phyloP scores from a whole-genome alignment of 805 yeast species.

The Starmerella sirachaensis region DNA sequence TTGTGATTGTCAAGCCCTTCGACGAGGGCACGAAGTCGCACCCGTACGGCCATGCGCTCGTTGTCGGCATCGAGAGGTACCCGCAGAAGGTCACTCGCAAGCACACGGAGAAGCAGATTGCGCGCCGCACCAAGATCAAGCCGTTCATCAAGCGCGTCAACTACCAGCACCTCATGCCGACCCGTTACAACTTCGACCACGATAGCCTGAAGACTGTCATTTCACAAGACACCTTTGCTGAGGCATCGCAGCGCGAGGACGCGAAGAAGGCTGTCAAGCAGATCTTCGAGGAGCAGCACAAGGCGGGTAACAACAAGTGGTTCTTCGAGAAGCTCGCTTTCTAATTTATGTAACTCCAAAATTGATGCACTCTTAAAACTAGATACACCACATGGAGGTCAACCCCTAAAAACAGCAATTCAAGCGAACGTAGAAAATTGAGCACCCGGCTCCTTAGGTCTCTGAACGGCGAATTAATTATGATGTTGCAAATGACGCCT shows the following conservation, averaged over 20 bases:
- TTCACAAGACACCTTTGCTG: slow-evolving; percentile 85
- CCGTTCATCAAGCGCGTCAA: slow-evolving; percentile 97
- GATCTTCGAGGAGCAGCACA: slow-evolving; percentile 99
- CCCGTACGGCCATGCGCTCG: slow-evolving; percentile 98
- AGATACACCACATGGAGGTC: background rate
- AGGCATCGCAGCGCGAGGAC: slow-evolving; percentile 97
- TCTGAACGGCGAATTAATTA: too few species aligned
- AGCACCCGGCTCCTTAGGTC: too few species aligned
- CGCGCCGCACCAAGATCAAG: slow-evolving; percentile 96
- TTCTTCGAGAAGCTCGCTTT: slow-evolving; percentile 96
- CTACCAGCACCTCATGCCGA: slow-evolving; percentile 99
- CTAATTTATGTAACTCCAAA: slow-evolving; percentile 32
- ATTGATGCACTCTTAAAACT: background rate
- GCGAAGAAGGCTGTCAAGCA: slow-evolving; percentile 98
- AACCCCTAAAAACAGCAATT: slow-evolving; percentile 1
- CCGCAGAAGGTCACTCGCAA: slow-evolving; percentile 93
- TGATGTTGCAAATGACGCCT: too few species aligned
- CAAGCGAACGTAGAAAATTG: too few species aligned
- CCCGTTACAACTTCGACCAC: slow-evolving; percentile 96
- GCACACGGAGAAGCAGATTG: slow-evolving; percentile 91
- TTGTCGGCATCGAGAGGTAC: slow-evolving; percentile 97
- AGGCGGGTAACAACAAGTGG: slow-evolving; percentile 99
- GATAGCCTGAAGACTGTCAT: slow-evolving; percentile 87
- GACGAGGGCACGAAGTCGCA: slow-evolving; percentile 98
- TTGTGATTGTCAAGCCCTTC: slow-evolving; percentile 94